Evolutionary conservation across 2,329 filamentous ascomycete species (phyloP), one percentile per base, ranked within the genome.

Genomic region (Venturia oleaginea): DNA sequence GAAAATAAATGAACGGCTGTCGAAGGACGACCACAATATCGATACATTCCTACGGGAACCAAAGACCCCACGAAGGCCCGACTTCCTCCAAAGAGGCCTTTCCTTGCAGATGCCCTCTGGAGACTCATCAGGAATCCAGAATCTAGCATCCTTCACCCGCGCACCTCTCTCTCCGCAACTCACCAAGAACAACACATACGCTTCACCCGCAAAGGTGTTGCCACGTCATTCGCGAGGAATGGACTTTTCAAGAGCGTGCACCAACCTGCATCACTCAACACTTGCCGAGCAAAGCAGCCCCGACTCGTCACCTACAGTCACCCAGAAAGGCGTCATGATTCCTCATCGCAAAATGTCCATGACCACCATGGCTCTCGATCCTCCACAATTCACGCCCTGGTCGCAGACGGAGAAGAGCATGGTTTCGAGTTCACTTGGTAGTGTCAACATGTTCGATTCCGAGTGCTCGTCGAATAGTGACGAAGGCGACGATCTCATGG

Each of bases 181-280:
- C 67, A 92, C 96, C 74, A 84, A 90, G 64, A 88, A 88, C 24
- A 89, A 92, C 69, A 91, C 87, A 59, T 96, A 95, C 78, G 89
- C 89, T 51, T 93, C 91, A 1, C 92, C 92, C 2, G 88, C 90
- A 32, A 95, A 92, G 63, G 89, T 96, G 59, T 83, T 97, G 8
- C 93, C 93, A 22, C 86, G 93, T 68, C 87, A 92, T 67, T 97
- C 92, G 37, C 86, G 93, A 64, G 93, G 93, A 54, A 81, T 97
- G 66, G 93, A 97, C 77, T 97, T 96, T 75, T 93, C 93, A 48
- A 85, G 93, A 69, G 92, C 92, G 13, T 94, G 91, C 67, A 97
- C 93, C 13, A 96, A 92, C 73, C 81, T 99, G 27, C 94, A 97
- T 76, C 94, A 97, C 76, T 97, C 93, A 19, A 97, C 90, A 0